Percentiles rank a stretch among this genome's conserved stretches.
phyloP scores from a whole-genome alignment of 805 yeast genomes.

The Komagataella kurtzmanii region DNA sequence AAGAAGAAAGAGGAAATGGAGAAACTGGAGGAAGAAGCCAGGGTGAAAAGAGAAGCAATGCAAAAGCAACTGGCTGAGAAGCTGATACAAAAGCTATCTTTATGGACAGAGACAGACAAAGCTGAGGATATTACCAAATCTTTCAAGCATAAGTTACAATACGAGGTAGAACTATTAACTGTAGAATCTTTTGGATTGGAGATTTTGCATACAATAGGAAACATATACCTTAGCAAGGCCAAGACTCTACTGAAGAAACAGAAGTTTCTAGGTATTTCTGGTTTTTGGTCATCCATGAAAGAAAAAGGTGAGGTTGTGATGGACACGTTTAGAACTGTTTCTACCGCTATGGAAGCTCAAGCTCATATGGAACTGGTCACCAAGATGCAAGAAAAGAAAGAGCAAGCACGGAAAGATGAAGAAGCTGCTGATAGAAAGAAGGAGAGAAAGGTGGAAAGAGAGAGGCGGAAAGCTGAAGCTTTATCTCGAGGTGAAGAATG shows the following conservation, averaged over 20 bases:
- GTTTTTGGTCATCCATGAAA: conserved; percentile 67
- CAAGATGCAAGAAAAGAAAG: conserved; percentile 46
- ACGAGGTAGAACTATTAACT: conserved; percentile 70
- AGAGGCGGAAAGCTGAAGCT: not conserved
- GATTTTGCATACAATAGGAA: conserved; percentile 72
- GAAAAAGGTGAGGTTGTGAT: conserved; percentile 76
- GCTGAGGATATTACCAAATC: conserved; percentile 47
- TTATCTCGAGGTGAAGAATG: not conserved
- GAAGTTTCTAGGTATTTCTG: conserved; percentile 78
- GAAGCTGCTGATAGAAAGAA: conserved; percentile 8
- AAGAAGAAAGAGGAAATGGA: conserved; percentile 40
- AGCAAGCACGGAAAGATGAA: conserved; percentile 10
- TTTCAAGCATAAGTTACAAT: conserved; percentile 35
- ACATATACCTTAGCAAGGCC: conserved; percentile 64
- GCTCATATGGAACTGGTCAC: conserved; percentile 60
- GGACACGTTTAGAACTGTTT: conserved; percentile 70
- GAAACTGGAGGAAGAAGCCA: conserved; percentile 65
- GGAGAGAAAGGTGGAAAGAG: conserved; percentile 1
- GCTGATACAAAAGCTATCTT: conserved; percentile 31
- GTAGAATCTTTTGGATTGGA: conserved; percentile 94
- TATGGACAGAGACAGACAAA: conserved; percentile 42
- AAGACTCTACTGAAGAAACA: conserved; percentile 59
- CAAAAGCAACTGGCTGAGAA: conserved; percentile 34
- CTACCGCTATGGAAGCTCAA: conserved; percentile 84
- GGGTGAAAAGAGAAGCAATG: conserved; percentile 40